These are phyloP conservation scores for Rubia tinctorum DNA, from an alignment of 305 asterid genomes.

Conservation along the genomic window DNA sequence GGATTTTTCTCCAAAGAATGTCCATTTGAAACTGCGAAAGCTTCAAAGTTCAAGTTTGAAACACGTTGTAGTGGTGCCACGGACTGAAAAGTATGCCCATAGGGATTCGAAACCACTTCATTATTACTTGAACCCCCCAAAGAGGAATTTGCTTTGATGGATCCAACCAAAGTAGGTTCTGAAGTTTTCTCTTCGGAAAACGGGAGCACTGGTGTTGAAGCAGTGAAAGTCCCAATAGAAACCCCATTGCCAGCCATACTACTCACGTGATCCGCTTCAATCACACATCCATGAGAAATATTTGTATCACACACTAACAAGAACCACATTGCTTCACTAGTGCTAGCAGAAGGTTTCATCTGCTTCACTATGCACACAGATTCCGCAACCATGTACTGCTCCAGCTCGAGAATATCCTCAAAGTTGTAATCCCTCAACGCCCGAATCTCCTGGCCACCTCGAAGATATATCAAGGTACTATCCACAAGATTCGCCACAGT, in stretches of 20 bases:
- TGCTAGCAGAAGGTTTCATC: constrained; percentile 81
- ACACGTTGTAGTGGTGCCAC: constrained; percentile 38
- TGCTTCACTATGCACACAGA: constrained; percentile 79
- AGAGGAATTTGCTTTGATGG: constrained; percentile 41
- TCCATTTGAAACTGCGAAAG: constrained; percentile 33
- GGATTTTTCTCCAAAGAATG: constrained; percentile 43
- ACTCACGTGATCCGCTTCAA: constrained; percentile 60
- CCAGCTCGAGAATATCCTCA: constrained; percentile 80
- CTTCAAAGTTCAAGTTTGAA: constrained; percentile 37
- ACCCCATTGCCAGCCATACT: constrained; percentile 37
- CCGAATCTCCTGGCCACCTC: constrained; percentile 54
- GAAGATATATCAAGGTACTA: constrained; percentile 66
- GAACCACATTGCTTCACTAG: constrained; percentile 98
- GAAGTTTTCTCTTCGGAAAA: constrained; percentile 36
- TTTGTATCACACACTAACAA: constrained; percentile 89
- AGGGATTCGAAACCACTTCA: constrained; percentile 28
- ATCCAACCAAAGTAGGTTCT: constrained; percentile 34
- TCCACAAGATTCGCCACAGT: constrained; percentile 84
- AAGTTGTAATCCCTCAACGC: constrained; percentile 61
- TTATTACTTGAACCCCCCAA: constrained; percentile 35
- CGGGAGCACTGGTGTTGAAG: constrained; percentile 33
- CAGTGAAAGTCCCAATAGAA: constrained; percentile 34
- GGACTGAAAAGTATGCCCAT: constrained; percentile 40
- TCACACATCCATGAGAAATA: constrained; percentile 78
- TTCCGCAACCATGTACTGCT: constrained; percentile 82